Evolutionary conservation across 129 eudicot species (phyloP), one percentile per base, ranked within the genome.

Genomic region (Artemisia argyi): DNA sequence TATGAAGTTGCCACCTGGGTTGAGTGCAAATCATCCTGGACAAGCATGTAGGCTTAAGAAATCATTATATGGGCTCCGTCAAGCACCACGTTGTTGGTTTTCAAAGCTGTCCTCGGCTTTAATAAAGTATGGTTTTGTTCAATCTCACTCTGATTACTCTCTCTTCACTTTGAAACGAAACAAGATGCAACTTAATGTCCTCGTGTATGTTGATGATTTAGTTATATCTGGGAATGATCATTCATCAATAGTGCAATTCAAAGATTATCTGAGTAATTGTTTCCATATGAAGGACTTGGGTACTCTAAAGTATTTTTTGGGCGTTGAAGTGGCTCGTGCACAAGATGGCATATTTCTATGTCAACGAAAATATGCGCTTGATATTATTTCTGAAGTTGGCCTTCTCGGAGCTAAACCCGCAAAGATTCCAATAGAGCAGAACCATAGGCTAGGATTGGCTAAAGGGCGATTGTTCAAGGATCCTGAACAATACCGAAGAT

Each of bases 11-110:
- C 57, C 59, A 11, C 57, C 71, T 2, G 49, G 55, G 12, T 17
- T 69, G 3, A 8, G 52, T 15, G 1, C 39, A 7, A 2, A 53
- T 2, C 54, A 28, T 1, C 17, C 54, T 11, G 58, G 42, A 16
- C 19, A 42, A 44, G 81, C 49, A 4, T 77, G 76, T 62, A 35
- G 26, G 1, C n/a, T 77, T 28, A 4, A 52, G 12, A 76, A 76
- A 9, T 76, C 74, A 3, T 11, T 59, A 16, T 67, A 76, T 48
- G 75, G 56, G 2, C 35, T 76, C 3, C 39, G 48, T 49, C 71
- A 77, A 18, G 81, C 65, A 1, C 47, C 81, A 20, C 76, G 76
- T 3, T 42, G 60, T 16, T 71, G 72, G 72, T 62, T 70, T 51
- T 22, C 59, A 2, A 61, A 70, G 56, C 7, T 77, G 7, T 39